Conservation (phyloP, 768 basidiomycete genomes). For the Lactarius pseudohatsudake region DNA sequence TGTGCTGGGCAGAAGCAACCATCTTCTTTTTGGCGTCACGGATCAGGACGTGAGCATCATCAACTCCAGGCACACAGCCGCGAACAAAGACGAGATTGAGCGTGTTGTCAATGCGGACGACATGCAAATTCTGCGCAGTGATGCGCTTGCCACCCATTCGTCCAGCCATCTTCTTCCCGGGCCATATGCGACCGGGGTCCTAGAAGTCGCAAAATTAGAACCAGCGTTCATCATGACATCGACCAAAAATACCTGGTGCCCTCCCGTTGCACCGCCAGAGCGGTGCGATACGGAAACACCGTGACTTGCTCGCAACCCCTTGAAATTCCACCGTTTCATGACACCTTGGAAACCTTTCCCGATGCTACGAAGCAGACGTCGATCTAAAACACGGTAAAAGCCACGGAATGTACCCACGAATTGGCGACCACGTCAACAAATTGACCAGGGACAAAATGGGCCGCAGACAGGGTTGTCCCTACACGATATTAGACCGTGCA, state of each 20-base stretch:
- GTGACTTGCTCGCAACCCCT: constrained; percentile 89
- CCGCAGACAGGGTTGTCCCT: constrained; percentile 88
- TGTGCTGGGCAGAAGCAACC: constrained; percentile 55
- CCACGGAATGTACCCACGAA: constrained; percentile 58
- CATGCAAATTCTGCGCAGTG: constrained; percentile 85
- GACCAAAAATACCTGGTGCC: constrained; percentile 71
- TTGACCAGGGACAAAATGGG: constrained; percentile 97
- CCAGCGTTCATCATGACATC: background rate
- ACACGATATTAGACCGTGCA: constrained; percentile 3
- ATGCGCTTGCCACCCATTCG: constrained; percentile 81
- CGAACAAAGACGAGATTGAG: constrained; percentile 89
- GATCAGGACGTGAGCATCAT: constrained; percentile 83
- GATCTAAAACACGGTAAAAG: background rate
- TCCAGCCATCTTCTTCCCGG: constrained; percentile 98
- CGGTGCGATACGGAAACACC: constrained; percentile 96
- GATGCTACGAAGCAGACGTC: constrained; percentile 51
- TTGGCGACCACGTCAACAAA: constrained; percentile 89
- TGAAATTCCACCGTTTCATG: constrained; percentile 96
- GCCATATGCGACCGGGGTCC: constrained; percentile 96
- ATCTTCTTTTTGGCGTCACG: constrained; percentile 90
- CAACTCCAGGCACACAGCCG: constrained; percentile 88
- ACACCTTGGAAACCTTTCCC: constrained; percentile 97
- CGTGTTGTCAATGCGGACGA: constrained; percentile 81
- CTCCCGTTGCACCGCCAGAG: constrained; percentile 89
- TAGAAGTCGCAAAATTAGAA: constrained; percentile 36